Base-by-base conservation (phyloP, 73 alveolate genomes). In the Paramecium sexaurelia region DNA sequence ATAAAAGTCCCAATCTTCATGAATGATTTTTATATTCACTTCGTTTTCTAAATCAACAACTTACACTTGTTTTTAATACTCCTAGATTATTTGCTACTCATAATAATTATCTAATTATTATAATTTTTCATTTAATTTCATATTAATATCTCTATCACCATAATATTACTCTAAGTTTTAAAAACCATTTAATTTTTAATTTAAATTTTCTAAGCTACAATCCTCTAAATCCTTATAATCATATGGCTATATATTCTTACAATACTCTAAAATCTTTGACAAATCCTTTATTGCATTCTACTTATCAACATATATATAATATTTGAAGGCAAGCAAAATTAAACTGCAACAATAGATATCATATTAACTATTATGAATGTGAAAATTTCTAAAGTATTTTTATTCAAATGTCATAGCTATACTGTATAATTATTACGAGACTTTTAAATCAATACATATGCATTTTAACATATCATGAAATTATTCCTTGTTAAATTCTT, bases 1-100 rank as follows among this genome's bases (percentile, higher is more conserved):
- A 6, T 61, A 61, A 26, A 61, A 61, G 43, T 61, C 83, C 83
- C 83, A 61, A 24, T 61, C 83, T 8, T 61, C 83, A 61, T 61
- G 83, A 29, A 61, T 32, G 20, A 61, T 61, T 22, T 61, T 32
- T 61, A 61, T 32, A 26, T 24, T 26, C 11, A 61, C 47, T 29
- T 26, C 83, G 26, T 61, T 61, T 61, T 2, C 39, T 61, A 61
- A 26, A 13, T 61, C 43, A 29, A 61, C 67, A 51, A 29, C 26
- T 61, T 61, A 61, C 20, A 6, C 20, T 29, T 61, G 51, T 29
- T 61, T 29, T 22, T 61, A 20, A 61, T 61, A 61, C 17, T 61
- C 83, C 26, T 26, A 13, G 2, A 61, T 61, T 61, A 61, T 61
- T 61, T 61, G 26, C 26, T 26, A 61, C 11, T 61, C 83, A 61